Base-by-base conservation (phyloP, 352 stramenopile genomes). In the Pythium chondricola region DNA sequence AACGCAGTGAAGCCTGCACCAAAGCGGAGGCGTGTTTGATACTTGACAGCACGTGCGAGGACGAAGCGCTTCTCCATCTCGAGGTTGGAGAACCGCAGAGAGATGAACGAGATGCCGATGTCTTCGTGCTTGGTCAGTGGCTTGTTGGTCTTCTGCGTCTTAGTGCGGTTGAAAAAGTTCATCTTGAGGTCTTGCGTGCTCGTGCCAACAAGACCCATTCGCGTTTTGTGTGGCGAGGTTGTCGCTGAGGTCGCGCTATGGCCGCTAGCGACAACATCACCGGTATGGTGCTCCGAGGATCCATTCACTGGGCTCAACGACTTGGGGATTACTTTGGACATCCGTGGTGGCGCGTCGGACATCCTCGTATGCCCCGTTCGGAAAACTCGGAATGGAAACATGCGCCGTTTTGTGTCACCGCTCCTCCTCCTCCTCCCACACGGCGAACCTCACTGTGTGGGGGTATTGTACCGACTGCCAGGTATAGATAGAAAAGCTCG, bases 281-380 rank as follows among this genome's bases (percentile, higher is more conserved):
- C 46, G 2, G 65, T 51, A 20, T 36, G 35, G 35, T 64, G 31
- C 32, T 65, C 48, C 0, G 41, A 43, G 26, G 45, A 57, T 6
- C 56, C 55, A 35, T 36, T 20, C 20, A 53, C 18, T n/a, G 55
- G 31, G 36, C 30, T 58, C 22, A 69, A 48, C 41, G 69, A 61
- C 60, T 83, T 85, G 3, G 74, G 74, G 35, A 86, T 78, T 45
- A 89, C 78, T 85, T 89, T 86, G 29, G 71, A 67, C 74, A 89
- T 87, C 58, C 70, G 66, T 47, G 73, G 64, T 21, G 73, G 67
- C 39, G 54, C 70, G 63, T 89, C 73, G 44, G 63, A 76, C 74
- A 87, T 87, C 71, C 74, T 89, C 58, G 71, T 71, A 69, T 87
- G 75, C 37, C 69, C 69, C 58, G 72, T 89, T n/a, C 65, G 62